These are phyloP conservation scores for Salix viminalis DNA, from an alignment of 345 rosid species.

Conservation along the genomic window DNA sequence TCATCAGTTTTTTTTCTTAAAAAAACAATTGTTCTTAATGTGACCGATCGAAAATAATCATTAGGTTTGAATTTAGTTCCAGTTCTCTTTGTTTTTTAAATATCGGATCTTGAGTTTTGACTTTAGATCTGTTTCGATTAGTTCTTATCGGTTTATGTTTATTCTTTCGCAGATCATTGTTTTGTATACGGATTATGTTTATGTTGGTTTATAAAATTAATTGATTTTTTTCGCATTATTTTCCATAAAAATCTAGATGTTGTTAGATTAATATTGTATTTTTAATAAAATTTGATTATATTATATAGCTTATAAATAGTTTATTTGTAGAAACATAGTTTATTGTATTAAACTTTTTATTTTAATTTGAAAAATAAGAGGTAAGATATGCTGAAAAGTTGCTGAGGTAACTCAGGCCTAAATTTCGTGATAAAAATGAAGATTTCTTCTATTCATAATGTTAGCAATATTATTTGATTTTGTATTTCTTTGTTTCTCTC, in stretches of 20 bases:
- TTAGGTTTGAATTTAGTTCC: neutral
- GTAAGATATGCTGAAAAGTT: too few relatives aligned
- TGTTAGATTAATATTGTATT: neutral
- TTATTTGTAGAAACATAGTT: too few relatives aligned
- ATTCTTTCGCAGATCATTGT: neutral
- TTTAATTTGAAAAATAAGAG: too few relatives aligned
- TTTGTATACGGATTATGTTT: neutral
- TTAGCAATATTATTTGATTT: neutral
- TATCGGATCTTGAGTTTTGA: neutral
- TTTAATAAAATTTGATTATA: neutral
- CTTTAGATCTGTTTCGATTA: neutral
- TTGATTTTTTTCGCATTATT: neutral
- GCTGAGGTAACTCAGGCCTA: too few relatives aligned
- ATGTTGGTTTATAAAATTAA: neutral
- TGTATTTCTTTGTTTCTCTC: neutral
- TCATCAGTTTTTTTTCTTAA: conserved; percentile 21
- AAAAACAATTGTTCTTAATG: neutral
- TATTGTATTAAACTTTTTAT: too few relatives aligned
- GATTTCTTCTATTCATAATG: neutral
- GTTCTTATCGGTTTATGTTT: neutral
- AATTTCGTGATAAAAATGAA: too few relatives aligned
- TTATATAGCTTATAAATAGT: too few relatives aligned
- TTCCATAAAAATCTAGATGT: neutral
- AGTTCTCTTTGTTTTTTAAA: neutral
- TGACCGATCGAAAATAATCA: conserved; percentile 6